Evolutionary conservation across 768 basidiomycete species (phyloP), one percentile per base, ranked within the genome.

Genomic region (Mycena indigotica): DNA sequence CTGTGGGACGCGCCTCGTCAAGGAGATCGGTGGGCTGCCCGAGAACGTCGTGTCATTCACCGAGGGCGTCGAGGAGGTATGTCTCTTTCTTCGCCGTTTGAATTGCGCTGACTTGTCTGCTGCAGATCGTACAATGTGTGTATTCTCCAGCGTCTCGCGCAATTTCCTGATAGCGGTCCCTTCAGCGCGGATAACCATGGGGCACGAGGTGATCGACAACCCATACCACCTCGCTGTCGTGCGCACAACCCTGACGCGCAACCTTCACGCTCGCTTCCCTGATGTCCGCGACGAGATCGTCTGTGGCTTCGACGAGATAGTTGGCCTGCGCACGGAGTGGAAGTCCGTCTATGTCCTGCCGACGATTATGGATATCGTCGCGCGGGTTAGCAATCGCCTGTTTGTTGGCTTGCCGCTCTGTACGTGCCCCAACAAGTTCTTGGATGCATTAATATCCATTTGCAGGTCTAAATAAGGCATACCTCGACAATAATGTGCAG

Each of bases 351-450:
- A 66, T 0, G 70, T 60, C 1, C 28, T 71, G 4, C 58, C 68
- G 1, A 62, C 55, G 0, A 58, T 73, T 8, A 71, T 64, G 54
- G 57, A 70, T 25, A 63, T 83, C 12, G 61, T 83, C 15, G 69
- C 73, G 29, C 73, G 79, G 26, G 66, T 72, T 2, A 77, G 66
- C 48, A 81, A 79, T 59, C 74, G 82, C 21, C 39, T 75, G 0
- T 79, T 84, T 53, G 76, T 84, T 3, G 84, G 83, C 0, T 65
- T 74, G 24, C 80, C 80, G 1, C 49, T 79, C 2, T 82, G 81
- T 80, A 38, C 32, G 77, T 69, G 30, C 32, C 48, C 39, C 51
- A 5, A 28, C 52, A 39, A 35, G 32, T 8, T 8, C 32, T 8
- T 8, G 32, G 35, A 5, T 6, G 10, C 28, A 5, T 16, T 28